A percentile compares a stretch with the other conserved stretches of the same genome.
Conservation (phyloP, 306 rosid genomes). For the Castanea sativa region DNA sequence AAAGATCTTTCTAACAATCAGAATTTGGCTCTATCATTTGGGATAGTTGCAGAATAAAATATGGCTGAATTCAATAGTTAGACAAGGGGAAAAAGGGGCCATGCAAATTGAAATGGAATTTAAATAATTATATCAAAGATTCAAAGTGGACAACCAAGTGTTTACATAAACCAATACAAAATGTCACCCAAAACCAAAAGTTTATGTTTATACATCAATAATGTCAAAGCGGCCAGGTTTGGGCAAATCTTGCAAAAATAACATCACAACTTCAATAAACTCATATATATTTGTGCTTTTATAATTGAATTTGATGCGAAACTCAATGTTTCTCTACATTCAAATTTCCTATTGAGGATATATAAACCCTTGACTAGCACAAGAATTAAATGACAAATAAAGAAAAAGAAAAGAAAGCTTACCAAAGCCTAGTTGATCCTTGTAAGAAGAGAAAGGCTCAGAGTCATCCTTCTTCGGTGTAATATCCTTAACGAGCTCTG, state of each 20-base stretch:
- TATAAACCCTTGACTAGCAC: background rate
- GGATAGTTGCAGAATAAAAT: too few species aligned
- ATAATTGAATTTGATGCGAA: background rate
- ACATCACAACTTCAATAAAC: background rate
- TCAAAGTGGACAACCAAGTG: background rate
- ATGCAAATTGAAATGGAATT: background rate
- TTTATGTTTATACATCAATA: background rate
- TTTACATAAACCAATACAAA: background rate
- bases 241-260: background rate
- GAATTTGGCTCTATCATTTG: background rate
- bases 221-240: background rate
- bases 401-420: slow-evolving; percentile 8
- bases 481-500: slow-evolving; percentile 83
- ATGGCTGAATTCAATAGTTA: too few species aligned
- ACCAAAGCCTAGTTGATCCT: slow-evolving; percentile 88
- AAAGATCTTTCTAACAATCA: background rate
- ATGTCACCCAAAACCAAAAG: background rate
- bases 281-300: background rate
- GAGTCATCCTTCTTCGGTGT: slow-evolving; percentile 40
- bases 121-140: background rate
- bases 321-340: background rate
- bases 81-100: background rate
- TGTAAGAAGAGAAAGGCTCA: slow-evolving; percentile 91
- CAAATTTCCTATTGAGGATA: background rate
- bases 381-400: background rate